A percentile compares a stretch with the other conserved stretches of the same genome.
These are phyloP conservation scores for Hypoxylon sp. DNA, from an alignment of 2,329 filamentous ascomycete genomes.

Conservation along the genomic window DNA sequence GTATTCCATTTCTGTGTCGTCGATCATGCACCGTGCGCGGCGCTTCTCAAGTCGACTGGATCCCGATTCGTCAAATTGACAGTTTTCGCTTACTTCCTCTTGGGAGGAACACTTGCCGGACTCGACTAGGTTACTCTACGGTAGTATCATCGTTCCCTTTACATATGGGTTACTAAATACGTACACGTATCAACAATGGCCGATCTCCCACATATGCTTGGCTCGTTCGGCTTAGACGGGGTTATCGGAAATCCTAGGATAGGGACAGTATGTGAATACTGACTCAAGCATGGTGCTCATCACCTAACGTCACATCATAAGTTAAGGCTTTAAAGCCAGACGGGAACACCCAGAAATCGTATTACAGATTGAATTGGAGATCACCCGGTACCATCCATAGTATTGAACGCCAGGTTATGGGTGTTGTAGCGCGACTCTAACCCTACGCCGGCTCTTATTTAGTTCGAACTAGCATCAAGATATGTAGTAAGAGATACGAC, in stretches of 20 bases:
- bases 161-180: neutral
- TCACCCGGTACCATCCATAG: slow-evolving; percentile 29
- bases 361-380: slow-evolving; percentile 40
- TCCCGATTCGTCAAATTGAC: slow-evolving; percentile 36
- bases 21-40: slow-evolving; percentile 38
- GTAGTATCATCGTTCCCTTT: slow-evolving; percentile 6
- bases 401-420: slow-evolving; percentile 20
- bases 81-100: slow-evolving; percentile 7
- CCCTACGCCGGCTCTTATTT: slow-evolving; percentile 9
- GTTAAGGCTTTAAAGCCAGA: slow-evolving; percentile 27
- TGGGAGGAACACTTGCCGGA: slow-evolving; percentile 5
- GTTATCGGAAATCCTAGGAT: slow-evolving; percentile 2
- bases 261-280: slow-evolving; percentile 10
- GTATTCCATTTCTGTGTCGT: slow-evolving; percentile 32
- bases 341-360: slow-evolving; percentile 30
- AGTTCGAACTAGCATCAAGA: slow-evolving; percentile 2
- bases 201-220: slow-evolving; percentile 19
- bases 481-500: neutral
- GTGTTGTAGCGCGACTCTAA: slow-evolving; percentile 13
- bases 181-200: slow-evolving; percentile 5
- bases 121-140: too few species aligned
- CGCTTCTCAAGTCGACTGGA: slow-evolving; percentile 19
- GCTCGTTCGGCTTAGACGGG: slow-evolving; percentile 17
- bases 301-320: slow-evolving; percentile 29
- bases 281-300: slow-evolving; percentile 18